These are phyloP conservation scores for Camellia oleifera DNA, from an alignment of 179 eudicot genomes.

Conservation along the genomic window DNA sequence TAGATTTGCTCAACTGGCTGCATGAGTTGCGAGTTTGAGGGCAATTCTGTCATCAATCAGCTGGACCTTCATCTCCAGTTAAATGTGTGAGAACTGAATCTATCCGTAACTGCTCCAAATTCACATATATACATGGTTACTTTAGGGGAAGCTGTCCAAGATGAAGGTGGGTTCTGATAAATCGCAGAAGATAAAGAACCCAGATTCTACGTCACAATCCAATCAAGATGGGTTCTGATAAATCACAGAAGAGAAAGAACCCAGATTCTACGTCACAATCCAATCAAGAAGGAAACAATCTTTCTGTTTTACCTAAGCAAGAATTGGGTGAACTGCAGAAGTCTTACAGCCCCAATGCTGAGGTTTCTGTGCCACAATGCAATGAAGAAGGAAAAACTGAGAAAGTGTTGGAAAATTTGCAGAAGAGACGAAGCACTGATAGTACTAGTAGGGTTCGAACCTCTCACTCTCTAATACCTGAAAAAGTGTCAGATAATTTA, in stretches of 20 bases:
- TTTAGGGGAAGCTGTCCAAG: constrained; percentile 33
- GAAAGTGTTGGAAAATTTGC: constrained; percentile 20
- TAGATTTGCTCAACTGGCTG: constrained; percentile 3
- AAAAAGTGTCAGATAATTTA: not conserved
- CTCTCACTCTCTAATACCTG: constrained; percentile 13
- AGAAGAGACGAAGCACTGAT: constrained; percentile 21
- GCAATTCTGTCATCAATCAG: not conserved
- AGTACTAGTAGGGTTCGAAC: constrained; percentile 12
- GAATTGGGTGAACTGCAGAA: constrained; percentile 10
- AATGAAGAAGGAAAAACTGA: constrained; percentile 22
- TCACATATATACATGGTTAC: constrained; percentile 41
- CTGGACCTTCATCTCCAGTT: constrained; percentile 3
- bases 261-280: constrained; percentile 9
- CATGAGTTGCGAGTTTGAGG: constrained; percentile 12
- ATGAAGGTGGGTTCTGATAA: constrained; percentile 28
- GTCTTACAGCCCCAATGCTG: not conserved
- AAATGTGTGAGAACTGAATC: constrained; percentile 9
- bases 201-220: constrained; percentile 9
- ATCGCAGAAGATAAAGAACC: constrained; percentile 20
- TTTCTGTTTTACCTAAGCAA: constrained; percentile 12
- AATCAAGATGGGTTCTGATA: constrained; percentile 23
- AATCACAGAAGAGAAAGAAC: constrained; percentile 21
- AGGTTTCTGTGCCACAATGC: constrained; percentile 9
- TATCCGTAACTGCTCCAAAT: not conserved
- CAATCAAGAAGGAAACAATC: constrained; percentile 13